Evolutionary conservation across 2,329 filamentous ascomycete species (phyloP), one percentile per base, ranked within the genome.

Genomic region (Exophiala dermatitidis): DNA sequence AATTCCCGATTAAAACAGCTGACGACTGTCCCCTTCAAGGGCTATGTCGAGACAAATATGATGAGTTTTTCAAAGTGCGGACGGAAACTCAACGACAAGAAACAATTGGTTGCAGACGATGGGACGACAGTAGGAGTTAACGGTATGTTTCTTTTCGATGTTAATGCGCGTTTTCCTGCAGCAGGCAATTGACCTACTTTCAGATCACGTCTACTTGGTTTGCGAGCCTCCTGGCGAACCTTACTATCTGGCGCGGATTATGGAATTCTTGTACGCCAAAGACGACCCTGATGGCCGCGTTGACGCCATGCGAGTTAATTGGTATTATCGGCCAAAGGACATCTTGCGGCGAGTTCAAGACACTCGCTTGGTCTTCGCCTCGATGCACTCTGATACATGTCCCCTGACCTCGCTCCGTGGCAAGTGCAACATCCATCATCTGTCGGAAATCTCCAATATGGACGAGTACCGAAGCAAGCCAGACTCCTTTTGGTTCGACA

Each of bases 371-470:
- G 83, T 98, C 48, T 96, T 91, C 72, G 91, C 90, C 58, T 95
- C 93, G 31, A 98, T 98, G 93, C 93, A 98, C 71, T 97, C 93
- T 29, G 93, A 98, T 74, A 86, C 90, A 58, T 95, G 89, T 68
- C 93, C 93, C 53, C 77, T 98, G 64, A 90, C 90, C 47, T 89
- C 93, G 43, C 77, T 98, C 63, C 88, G 93, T 65, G 93, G 93
- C 62, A 95, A 94, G 74, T 97, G 91, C 71, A 82, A 85, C 60
- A 93, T 98, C 69, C 79, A 81, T 69, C 93, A 98, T 74, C 84
- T 88, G 63, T 86, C 84, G 59, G 90, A 97, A 68, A 91, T 97
- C 57, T 73, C 81, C 34, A 84, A 87, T 66, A 73, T 96, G 61
- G 88, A 95, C 53, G 81, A 84, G 48, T 95, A 90, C 68, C 87